Evolutionary conservation across 2,329 filamentous ascomycete species (phyloP), one percentile per base, ranked within the genome.

Genomic region (Claviceps humidiphila): DNA sequence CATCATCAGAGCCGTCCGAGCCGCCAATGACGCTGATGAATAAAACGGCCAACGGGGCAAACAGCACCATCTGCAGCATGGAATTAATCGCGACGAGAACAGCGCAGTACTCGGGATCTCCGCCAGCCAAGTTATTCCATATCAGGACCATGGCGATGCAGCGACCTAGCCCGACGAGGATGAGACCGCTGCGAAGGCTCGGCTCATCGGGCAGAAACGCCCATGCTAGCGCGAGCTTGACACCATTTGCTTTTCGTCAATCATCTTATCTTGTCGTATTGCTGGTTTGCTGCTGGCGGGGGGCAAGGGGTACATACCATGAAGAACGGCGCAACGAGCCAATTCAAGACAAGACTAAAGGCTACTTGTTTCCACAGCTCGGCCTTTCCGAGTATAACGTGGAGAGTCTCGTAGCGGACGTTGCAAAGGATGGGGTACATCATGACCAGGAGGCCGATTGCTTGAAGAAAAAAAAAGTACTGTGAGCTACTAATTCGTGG

Each of bases 351-450:
- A 3, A 94, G 66, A 53, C 85, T 89, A 60, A 95, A 87, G 0
- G 64, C 71, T n/a, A 95, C 78, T 64, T 95, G 88, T 49, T 80
- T 78, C 88, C 87, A 95, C 2, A 94, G 71, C 0, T 72, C 71
- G 2, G 73, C 73, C 2, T 80, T 72, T 2, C 69, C 65, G 54
- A 93, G 76, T 4, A 88, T 71, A 2, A 77, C 69, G 64, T 89
- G 86, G 9, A 94, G 68, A 0, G 79, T 78, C 64, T 94, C 88
- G 66, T 81, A 93, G 42, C 80, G 80, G 5, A 94, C 85, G 65
- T 93, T 93, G 75, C 87, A 94, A 0, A 95, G 72, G 54, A 95
- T 94, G 0, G 89, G 89, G 62, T 93, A 95, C 87, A 95, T 95
- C 88, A 95, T 95, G 43, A 94, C 82, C 1, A 95, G 74, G 1